phyloP scores from a whole-genome alignment of 2,329 filamentous ascomycete genomes.

The Fusarium duplospermum region DNA sequence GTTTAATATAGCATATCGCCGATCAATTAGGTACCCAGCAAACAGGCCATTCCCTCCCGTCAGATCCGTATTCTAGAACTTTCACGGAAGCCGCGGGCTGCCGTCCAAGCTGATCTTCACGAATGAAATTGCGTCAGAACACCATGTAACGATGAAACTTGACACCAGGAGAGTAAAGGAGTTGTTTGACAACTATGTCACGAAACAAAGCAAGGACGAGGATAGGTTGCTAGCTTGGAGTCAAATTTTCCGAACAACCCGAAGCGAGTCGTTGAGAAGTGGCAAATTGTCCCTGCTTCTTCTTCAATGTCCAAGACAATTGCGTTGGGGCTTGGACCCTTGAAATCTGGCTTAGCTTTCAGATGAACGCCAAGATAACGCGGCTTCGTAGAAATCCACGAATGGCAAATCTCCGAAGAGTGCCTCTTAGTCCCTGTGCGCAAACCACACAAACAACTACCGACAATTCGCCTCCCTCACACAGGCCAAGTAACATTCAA shows the following conservation, averaged over 20 bases:
- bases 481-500: not conserved
- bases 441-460: not conserved
- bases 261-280: not conserved
- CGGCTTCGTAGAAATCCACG: not conserved
- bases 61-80: not conserved
- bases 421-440: not conserved
- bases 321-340: not conserved
- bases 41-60: not conserved
- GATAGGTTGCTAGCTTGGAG: not conserved
- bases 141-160: not conserved
- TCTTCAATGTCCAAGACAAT: not conserved
- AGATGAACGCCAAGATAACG: not conserved
- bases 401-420: not conserved
- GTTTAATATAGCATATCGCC: not conserved
- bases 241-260: not conserved
- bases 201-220: not conserved
- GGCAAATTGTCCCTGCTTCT: not conserved
- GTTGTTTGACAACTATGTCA: not conserved
- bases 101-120: not conserved
- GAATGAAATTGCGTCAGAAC: not conserved
- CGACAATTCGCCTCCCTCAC: not conserved
- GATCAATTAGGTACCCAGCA: no score
- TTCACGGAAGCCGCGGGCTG: not conserved
- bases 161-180: not conserved
- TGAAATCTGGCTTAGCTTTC: not conserved